Evolutionary conservation across 495 filamentous ascomycete species (phyloP).

Genomic region (Xeromyces bisporus): DNA sequence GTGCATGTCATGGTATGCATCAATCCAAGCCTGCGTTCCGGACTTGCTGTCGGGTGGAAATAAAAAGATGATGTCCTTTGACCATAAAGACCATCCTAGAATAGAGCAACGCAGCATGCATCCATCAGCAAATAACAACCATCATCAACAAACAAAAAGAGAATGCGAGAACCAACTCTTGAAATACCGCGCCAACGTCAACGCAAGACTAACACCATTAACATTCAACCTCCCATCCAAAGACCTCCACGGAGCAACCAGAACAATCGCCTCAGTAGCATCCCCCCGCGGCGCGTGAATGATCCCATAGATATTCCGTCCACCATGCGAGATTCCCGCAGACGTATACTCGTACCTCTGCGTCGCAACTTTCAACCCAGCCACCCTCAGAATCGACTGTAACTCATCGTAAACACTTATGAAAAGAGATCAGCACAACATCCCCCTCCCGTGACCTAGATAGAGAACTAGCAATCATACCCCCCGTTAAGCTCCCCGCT

Average conservation of each 20-base stretch:
- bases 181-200: conserved; percentile 86
- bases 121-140: too few species aligned
- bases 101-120: too few species aligned
- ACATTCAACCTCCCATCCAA: conserved; percentile 64
- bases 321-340: conserved; percentile 52
- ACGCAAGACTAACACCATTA: conserved; percentile 67
- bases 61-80: conserved; percentile 92
- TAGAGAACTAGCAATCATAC: background rate
- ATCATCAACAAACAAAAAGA: too few species aligned
- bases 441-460: too few species aligned
- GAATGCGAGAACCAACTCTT: conserved; percentile 46
- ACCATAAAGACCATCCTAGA: conserved; percentile 88
- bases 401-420: conserved; percentile 50
- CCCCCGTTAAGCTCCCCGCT: conserved; percentile 1
- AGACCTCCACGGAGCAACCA: conserved; percentile 79
- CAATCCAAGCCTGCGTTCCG: conserved; percentile 91
- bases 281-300: conserved; percentile 91
- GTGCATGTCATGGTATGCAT: conserved; percentile 89
- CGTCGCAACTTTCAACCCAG: conserved; percentile 68
- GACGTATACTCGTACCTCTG: conserved; percentile 72
- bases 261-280: conserved; percentile 93
- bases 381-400: conserved; percentile 51
- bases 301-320: conserved; percentile 88
- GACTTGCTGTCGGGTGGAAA: conserved; percentile 76
- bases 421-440: conserved; percentile 5